Percentiles rank a stretch among this genome's conserved stretches.
phyloP scores from a whole-genome alignment of 345 rosid genomes.

The Pelargonium nanum region DNA sequence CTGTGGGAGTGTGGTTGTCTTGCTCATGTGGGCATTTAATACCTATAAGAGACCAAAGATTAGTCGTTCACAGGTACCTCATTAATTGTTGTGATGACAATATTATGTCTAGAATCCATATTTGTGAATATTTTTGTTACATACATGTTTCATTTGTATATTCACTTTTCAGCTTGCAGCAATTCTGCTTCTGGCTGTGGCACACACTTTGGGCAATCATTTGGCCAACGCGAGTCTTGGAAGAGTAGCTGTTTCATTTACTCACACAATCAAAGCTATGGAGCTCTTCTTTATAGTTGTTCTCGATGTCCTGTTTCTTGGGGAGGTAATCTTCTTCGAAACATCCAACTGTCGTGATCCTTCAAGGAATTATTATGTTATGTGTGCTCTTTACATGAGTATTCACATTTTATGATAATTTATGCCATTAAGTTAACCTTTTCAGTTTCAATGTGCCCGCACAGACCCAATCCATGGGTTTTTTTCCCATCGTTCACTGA shows the following conservation, averaged over 20 bases:
- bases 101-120: background rate
- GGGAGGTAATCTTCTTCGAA: constrained; percentile 33
- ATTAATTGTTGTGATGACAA: background rate
- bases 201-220: constrained; percentile 74
- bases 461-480: constrained; percentile 61
- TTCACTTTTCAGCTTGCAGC: constrained; percentile 40
- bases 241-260: constrained; percentile 74
- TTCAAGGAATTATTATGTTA: background rate
- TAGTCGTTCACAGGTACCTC: constrained; percentile 60
- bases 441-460: constrained; percentile 8
- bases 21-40: constrained; percentile 58
- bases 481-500: constrained; percentile 61
- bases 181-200: constrained; percentile 63
- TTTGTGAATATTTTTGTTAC: background rate
- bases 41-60: constrained; percentile 54
- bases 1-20: constrained; percentile 54
- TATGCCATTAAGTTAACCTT: background rate
- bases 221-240: constrained; percentile 73
- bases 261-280: constrained; percentile 91
- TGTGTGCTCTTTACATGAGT: no score
- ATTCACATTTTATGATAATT: no score
- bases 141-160: background rate
- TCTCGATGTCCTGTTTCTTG: constrained; percentile 51
- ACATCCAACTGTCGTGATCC: background rate
- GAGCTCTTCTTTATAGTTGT: constrained; percentile 87